These are phyloP conservation scores for Thelephora ganbajun DNA, from an alignment of 768 basidiomycete species.

Conservation along the genomic window DNA sequence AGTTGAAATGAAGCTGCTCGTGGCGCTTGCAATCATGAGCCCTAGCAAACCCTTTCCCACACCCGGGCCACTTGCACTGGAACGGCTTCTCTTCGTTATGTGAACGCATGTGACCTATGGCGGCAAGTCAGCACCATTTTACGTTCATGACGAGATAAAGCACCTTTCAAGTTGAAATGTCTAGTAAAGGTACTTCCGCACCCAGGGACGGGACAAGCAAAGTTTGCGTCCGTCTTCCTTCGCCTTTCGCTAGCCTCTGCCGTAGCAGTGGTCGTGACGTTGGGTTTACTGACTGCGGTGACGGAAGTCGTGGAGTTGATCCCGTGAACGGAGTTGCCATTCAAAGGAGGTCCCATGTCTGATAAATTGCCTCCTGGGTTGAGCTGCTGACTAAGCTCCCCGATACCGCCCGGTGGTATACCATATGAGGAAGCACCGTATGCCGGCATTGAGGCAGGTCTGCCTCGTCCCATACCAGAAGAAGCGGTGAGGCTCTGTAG, in stretches of 20 bases:
- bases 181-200: conserved; percentile 96
- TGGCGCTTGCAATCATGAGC: conserved; percentile 97
- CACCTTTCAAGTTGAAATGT: conserved; percentile 88
- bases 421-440: not conserved
- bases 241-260: conserved; percentile 75
- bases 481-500: not conserved
- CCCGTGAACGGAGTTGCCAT: not conserved
- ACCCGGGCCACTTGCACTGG: conserved; percentile 90
- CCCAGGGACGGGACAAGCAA: conserved; percentile 84
- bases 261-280: conserved; percentile 85
- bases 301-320: not conserved
- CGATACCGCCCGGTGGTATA: not conserved
- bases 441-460: not conserved
- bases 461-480: not conserved
- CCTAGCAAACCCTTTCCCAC: conserved; percentile 84
- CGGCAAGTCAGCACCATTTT: conserved; percentile 4
- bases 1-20: conserved; percentile 87
- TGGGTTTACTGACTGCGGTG: conserved; percentile 33
- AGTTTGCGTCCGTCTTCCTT: conserved; percentile 80
- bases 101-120: conserved; percentile 76
- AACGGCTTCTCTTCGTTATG: conserved; percentile 94
- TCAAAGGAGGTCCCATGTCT: not conserved
- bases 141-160: conserved; percentile 11
- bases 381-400: no score
- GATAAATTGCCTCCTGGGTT: not conserved